Conservation (phyloP, 129 eudicot species). For the Glebionis coronaria region DNA sequence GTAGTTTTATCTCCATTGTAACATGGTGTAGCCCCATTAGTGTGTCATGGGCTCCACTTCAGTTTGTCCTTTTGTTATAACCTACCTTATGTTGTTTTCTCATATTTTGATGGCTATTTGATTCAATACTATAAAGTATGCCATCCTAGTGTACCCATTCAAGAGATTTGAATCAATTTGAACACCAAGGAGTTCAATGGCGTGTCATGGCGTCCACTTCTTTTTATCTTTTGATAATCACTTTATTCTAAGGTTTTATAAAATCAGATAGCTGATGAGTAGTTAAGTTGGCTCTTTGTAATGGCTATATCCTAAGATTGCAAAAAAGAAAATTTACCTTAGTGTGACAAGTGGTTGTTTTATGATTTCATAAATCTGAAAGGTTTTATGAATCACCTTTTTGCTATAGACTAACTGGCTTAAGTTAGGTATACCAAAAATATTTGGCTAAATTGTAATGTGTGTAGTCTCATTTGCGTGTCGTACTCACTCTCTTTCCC, state of each 20-base stretch:
- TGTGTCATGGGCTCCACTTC: constrained; percentile 33
- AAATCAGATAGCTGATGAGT: neutral
- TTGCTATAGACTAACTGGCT: neutral
- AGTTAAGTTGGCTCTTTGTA: too few relatives aligned
- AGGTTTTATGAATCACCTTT: neutral
- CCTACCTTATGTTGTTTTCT: constrained; percentile 16
- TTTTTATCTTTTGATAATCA: constrained; percentile 3
- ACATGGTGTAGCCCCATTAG: constrained; percentile 38
- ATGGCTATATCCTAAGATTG: too few relatives aligned
- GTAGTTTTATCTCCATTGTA: constrained; percentile 25
- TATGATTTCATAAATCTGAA: too few relatives aligned
- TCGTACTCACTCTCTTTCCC: neutral
- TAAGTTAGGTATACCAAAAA: neutral
- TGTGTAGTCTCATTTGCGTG: neutral
- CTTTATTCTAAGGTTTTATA: neutral
- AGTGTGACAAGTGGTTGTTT: too few relatives aligned
- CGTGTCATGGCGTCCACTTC: constrained; percentile 1
- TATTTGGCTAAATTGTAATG: neutral
- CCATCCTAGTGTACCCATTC: constrained; percentile 1
- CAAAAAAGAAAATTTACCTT: too few relatives aligned
- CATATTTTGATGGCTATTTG: constrained; percentile 9
- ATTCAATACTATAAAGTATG: constrained; percentile 2
- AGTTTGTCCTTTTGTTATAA: constrained; percentile 20
- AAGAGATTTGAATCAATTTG: neutral
- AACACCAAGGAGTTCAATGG: constrained; percentile 1